Conservation (phyloP, 176 grass and related monocot genomes). For the Rhipidocladum racemiflorum region DNA sequence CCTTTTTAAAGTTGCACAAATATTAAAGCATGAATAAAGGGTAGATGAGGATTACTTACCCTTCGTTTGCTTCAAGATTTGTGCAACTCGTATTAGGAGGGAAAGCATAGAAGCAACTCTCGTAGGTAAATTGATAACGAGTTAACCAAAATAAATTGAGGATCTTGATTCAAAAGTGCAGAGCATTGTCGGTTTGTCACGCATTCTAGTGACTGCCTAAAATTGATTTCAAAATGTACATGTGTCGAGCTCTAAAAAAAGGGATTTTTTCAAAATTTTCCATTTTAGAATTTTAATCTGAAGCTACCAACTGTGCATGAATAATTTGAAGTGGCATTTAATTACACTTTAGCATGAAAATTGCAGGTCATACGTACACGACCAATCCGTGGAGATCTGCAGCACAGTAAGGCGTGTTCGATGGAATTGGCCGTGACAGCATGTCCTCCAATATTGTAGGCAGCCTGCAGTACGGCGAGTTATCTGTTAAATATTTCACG, state of each 20-base stretch:
- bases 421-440: constrained; percentile 83
- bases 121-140: background rate
- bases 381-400: constrained; percentile 60
- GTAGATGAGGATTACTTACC: too few relatives aligned
- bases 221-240: background rate
- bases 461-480: constrained; percentile 54
- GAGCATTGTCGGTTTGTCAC: background rate
- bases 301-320: background rate
- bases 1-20: too few relatives aligned
- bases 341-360: constrained; percentile 28
- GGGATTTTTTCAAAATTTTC: background rate
- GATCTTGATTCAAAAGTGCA: background rate
- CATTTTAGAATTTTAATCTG: background rate
- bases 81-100: too few relatives aligned
- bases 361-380: constrained; percentile 61
- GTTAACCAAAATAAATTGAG: background rate
- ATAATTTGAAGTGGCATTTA: background rate
- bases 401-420: constrained; percentile 67
- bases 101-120: too few relatives aligned
- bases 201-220: background rate
- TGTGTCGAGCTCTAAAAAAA: background rate
- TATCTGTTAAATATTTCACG: constrained; percentile 4
- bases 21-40: too few relatives aligned
- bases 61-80: too few relatives aligned
- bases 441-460: constrained; percentile 85